Evolutionary conservation across 257 asterid genomes (phyloP).

Genomic region (Gentiana dahurica): DNA sequence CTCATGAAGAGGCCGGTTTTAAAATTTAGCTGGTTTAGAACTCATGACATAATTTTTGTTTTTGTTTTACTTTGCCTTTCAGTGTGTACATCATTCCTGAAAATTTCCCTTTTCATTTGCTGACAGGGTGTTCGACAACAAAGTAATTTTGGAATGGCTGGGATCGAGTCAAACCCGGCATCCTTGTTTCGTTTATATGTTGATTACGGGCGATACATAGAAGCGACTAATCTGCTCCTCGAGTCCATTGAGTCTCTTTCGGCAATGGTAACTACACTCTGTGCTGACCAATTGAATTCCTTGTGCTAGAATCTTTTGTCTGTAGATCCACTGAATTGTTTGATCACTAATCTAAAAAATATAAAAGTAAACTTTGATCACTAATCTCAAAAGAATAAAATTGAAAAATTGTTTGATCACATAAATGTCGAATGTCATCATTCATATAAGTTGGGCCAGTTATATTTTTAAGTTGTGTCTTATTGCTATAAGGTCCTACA

Average conservation of each 20-base stretch:
- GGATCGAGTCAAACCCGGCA: slow-evolving; percentile 74
- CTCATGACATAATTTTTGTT: background rate
- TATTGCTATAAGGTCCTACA: too few species aligned
- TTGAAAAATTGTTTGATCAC: too few species aligned
- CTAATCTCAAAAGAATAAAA: too few species aligned
- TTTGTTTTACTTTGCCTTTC: slow-evolving; percentile 1
- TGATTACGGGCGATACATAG: slow-evolving; percentile 74
- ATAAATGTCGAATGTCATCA: too few species aligned
- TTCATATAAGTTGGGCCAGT: too few species aligned
- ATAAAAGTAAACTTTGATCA: too few species aligned
- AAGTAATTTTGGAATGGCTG: slow-evolving; percentile 69
- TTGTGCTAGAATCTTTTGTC: background rate
- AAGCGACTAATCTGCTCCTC: slow-evolving; percentile 71
- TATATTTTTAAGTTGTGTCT: too few species aligned
- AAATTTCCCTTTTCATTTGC: slow-evolving; percentile 4
- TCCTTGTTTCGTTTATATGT: slow-evolving; percentile 68
- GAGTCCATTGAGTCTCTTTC: slow-evolving; percentile 69
- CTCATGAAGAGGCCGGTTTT: too few species aligned
- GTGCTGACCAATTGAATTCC: too few species aligned
- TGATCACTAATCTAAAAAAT: too few species aligned
- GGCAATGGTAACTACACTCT: slow-evolving; percentile 35
- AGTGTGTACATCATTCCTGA: background rate
- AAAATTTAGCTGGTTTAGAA: too few species aligned
- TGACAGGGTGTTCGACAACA: slow-evolving; percentile 55
- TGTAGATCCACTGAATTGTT: background rate